A percentile compares a stretch with the other conserved stretches of the same genome.
Evolutionary conservation across 73 alveolate genomes (phyloP).

Genomic region (Tetrahymena borealis): DNA sequence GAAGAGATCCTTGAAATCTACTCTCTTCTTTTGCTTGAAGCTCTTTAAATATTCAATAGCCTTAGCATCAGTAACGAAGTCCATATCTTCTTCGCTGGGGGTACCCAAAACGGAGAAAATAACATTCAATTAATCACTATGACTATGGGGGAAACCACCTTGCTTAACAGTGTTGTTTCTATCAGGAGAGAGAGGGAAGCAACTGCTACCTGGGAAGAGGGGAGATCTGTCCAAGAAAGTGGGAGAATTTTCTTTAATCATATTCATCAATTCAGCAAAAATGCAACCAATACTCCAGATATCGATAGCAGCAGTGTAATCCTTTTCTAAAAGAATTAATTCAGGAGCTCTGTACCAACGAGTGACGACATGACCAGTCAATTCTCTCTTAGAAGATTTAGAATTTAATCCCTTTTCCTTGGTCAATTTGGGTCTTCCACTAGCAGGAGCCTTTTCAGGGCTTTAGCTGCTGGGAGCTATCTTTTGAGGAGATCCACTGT

Average conservation of each 20-base stretch:
- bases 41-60: constrained; percentile 77
- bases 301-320: constrained; percentile 93
- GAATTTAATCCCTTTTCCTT: constrained; percentile 13
- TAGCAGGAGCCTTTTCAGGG: background rate
- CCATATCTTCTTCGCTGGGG: constrained; percentile 74
- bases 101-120: constrained; percentile 85
- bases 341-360: constrained; percentile 99
- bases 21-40: constrained; percentile 52
- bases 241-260: constrained; percentile 92
- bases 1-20: constrained; percentile 52
- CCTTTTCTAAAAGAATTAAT: constrained; percentile 90
- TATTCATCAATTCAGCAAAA: constrained; percentile 92
- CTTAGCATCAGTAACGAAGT: constrained; percentile 74
- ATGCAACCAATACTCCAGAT: constrained; percentile 97
- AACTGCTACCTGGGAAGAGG: constrained; percentile 97
- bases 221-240: constrained; percentile 93
- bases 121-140: constrained; percentile 81
- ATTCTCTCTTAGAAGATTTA: constrained; percentile 56
- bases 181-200: constrained; percentile 96
- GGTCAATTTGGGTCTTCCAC: background rate
- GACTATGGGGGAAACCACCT: constrained; percentile 77
- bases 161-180: constrained; percentile 66
- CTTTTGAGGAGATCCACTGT: background rate
- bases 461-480: background rate
- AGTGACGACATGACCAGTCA: constrained; percentile 97